Evolutionary conservation across 495 filamentous ascomycete genomes (phyloP).

Genomic region (Talaromyces nanjingensis): DNA sequence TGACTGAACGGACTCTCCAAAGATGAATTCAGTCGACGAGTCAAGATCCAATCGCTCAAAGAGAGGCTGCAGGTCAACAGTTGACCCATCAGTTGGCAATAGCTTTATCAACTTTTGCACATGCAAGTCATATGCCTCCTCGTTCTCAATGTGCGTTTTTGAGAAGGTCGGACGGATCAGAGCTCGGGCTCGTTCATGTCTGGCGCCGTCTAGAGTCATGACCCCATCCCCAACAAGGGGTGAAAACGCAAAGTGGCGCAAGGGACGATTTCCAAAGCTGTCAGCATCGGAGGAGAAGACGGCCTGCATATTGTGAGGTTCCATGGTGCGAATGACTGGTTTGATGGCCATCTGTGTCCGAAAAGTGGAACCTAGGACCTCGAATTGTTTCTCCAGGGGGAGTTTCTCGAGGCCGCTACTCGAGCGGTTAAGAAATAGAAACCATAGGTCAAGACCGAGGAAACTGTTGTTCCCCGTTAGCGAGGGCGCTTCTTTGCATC

Average conservation of each 20-base stretch:
- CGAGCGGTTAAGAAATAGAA: background rate
- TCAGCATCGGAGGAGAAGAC: constrained; percentile 53
- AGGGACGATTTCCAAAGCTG: constrained; percentile 51
- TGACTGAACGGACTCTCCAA: constrained; percentile 30
- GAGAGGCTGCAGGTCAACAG: constrained; percentile 29
- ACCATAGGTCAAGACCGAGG: background rate
- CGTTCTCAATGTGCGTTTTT: constrained; percentile 51
- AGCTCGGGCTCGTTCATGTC: constrained; percentile 58
- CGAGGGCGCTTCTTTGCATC: constrained; percentile 1
- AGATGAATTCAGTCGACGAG: constrained; percentile 51
- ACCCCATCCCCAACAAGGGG: constrained; percentile 63
- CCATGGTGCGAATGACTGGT: constrained; percentile 39
- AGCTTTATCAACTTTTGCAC: constrained; percentile 39
- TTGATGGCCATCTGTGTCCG: constrained; percentile 1
- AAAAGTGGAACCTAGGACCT: constrained; percentile 5
- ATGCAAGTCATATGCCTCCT: constrained; percentile 54
- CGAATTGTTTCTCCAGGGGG: constrained; percentile 4
- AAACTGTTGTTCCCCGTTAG: background rate
- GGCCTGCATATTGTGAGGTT: constrained; percentile 58
- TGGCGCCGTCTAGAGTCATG: constrained; percentile 59
- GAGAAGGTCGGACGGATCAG: constrained; percentile 60
- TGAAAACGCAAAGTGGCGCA: constrained; percentile 37
- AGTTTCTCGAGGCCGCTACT: constrained; percentile 1
- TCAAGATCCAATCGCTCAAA: constrained; percentile 50
- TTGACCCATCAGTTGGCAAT: constrained; percentile 41